Base-by-base conservation (phyloP, 495 filamentous ascomycete genomes). In the Aspergillus sparsus region DNA sequence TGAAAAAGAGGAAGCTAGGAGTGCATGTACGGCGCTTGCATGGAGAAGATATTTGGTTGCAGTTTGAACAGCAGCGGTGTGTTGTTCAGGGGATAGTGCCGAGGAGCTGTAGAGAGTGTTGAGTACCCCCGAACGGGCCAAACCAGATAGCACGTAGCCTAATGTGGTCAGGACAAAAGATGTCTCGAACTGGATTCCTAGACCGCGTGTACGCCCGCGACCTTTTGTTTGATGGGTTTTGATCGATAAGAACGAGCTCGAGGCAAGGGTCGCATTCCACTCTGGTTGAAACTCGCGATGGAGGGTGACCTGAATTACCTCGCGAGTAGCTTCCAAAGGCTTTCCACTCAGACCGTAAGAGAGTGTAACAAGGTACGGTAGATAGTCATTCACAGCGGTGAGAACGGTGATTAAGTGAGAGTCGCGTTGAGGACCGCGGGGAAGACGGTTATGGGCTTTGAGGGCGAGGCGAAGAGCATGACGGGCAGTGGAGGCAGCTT, bases 211-310 rank as follows among this genome's bases (percentile, higher is more conserved):
- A 32, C 92, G 83, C 32, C 33, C 55, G 15, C 21, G 21, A 27
- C 21, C 21, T 27, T 27, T 27, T 27, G 85, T 72, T 8, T 76
- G 77, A 58, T 87, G 83, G 42, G 82, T 82, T 47, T 57, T 62
- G 33, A 63, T 12, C 10, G 55, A 59, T n/a, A 85, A 4, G 83
- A 82, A 13, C 85, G 66, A 41, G 66, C 50, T 36, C 67, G 62
- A 0, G 35, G 89, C 81, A 31, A 98, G 73, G 0, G 88, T 91
- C 5, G 89, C 79, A n/a, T 90, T 87, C 94, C 94, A 98, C 83
- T 90, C 82, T 18, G 91, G 81, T 41, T 79, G 73, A 31, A 87
- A 67, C 55, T 87, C 85, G 53, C 75, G 74, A 53, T 76, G 74
- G 6, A 86, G 80, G 15, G 83, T 82, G 15, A 94, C 77, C 60